phyloP scores from a whole-genome alignment of 2,329 filamentous ascomycete genomes.

The Ophiostoma piceae region DNA sequence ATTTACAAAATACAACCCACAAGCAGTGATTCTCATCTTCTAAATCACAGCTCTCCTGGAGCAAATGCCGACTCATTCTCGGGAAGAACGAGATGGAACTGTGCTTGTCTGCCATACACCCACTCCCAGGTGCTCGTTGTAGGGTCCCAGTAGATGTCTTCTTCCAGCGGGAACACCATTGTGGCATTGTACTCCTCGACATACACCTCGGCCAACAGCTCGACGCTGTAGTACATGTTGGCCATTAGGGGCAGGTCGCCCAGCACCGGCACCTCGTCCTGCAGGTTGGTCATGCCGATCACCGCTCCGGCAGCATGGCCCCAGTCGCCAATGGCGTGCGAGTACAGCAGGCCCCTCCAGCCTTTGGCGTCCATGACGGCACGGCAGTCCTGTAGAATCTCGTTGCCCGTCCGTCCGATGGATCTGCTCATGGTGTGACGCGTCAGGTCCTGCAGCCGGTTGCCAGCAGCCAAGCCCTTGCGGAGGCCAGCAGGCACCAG shows the following conservation, averaged over 20 bases:
- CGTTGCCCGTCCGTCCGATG: slow-evolving; percentile 42
- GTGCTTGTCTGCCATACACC: slow-evolving; percentile 46
- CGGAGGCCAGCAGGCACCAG: slow-evolving; percentile 41
- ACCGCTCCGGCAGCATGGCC: slow-evolving; percentile 46
- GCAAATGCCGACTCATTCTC: not conserved
- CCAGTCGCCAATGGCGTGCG: slow-evolving; percentile 48
- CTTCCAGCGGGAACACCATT: slow-evolving; percentile 45
- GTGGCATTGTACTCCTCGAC: slow-evolving; percentile 43
- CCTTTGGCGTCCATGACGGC: slow-evolving; percentile 41
- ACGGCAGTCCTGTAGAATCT: slow-evolving; percentile 39
- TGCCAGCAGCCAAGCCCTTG: slow-evolving; percentile 43
- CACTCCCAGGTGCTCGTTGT: slow-evolving; percentile 41
- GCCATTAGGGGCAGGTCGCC: slow-evolving; percentile 44
- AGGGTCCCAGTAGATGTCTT: slow-evolving; percentile 46
- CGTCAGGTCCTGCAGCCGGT: slow-evolving; percentile 46
- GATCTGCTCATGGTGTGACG: slow-evolving; percentile 38
- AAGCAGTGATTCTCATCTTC: not conserved
- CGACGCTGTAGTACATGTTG: slow-evolving; percentile 47
- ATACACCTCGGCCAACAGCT: slow-evolving; percentile 45
- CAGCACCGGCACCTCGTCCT: slow-evolving; percentile 43
- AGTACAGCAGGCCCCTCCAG: slow-evolving; percentile 46
- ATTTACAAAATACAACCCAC: not conserved
- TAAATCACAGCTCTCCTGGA: slow-evolving; percentile 14
- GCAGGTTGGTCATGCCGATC: slow-evolving; percentile 48
- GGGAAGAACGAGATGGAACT: slow-evolving; percentile 35